Conservation (phyloP, 345 rosid species). For the Eucalyptus sideroxylon region DNA sequence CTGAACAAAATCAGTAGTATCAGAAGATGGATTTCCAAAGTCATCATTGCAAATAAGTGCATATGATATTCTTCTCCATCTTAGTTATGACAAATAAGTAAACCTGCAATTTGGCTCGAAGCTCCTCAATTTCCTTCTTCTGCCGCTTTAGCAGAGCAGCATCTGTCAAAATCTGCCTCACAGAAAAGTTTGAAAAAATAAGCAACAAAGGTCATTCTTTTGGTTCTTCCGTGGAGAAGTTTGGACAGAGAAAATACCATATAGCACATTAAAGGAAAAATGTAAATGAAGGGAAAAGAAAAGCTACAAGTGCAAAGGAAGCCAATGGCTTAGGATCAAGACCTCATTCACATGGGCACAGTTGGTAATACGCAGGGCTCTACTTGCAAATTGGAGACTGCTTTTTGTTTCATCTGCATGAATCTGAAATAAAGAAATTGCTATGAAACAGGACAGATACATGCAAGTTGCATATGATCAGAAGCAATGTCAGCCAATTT, state of each 20-base stretch:
- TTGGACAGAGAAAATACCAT: not conserved
- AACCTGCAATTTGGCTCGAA: conserved; percentile 85
- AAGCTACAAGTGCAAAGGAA: not conserved
- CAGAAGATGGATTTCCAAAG: not conserved
- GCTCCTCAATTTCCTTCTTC: conserved; percentile 97
- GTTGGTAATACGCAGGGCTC: conserved; percentile 86
- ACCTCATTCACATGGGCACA: conserved; percentile 97
- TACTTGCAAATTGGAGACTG: conserved; percentile 93
- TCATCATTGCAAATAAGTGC: not conserved
- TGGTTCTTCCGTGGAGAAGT: not conserved
- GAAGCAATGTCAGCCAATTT: not conserved
- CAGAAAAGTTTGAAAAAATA: not conserved
- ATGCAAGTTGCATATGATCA: not conserved
- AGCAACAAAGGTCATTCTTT: not conserved
- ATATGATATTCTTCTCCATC: not conserved
- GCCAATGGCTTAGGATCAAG: not conserved
- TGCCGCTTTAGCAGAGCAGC: conserved; percentile 95
- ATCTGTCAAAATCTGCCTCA: conserved; percentile 67
- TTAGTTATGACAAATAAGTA: not conserved
- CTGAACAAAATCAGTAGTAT: conserved; percentile 14
- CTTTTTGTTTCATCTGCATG: conserved; percentile 97
- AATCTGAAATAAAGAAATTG: conserved; percentile 32
- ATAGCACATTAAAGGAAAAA: not conserved
- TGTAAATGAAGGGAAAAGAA: not conserved
- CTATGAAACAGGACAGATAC: not conserved